Conservation (phyloP, 345 rosid genomes). For the Punica granatum region DNA sequence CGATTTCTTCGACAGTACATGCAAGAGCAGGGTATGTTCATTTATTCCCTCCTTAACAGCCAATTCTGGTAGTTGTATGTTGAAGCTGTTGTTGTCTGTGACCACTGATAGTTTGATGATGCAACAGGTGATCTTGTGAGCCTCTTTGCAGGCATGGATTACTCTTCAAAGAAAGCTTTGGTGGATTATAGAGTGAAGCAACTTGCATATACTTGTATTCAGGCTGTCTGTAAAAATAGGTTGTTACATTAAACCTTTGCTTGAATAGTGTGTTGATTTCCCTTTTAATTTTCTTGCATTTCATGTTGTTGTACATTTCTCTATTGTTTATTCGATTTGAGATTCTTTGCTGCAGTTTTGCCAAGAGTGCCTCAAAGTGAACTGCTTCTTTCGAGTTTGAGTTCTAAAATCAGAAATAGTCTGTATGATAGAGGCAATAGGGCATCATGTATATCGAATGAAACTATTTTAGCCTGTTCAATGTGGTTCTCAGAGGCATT, state of each 20-base stretch:
- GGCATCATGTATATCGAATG: background rate
- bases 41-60: background rate
- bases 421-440: background rate
- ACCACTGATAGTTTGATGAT: conserved; percentile 16
- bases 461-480: background rate
- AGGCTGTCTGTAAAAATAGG: conserved; percentile 82
- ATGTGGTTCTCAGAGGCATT: background rate
- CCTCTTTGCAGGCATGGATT: conserved; percentile 60
- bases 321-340: background rate
- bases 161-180: conserved; percentile 34
- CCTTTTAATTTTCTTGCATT: background rate
- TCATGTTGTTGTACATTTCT: background rate
- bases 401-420: background rate
- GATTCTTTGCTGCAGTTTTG: background rate
- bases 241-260: conserved; percentile 15
- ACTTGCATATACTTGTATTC: conserved; percentile 61
- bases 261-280: background rate
- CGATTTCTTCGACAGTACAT: conserved; percentile 42
- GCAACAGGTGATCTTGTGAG: conserved; percentile 60
- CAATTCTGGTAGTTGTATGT: background rate
- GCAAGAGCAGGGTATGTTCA: conserved; percentile 41
- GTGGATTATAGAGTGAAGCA: conserved; percentile 77
- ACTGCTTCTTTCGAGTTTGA: background rate
- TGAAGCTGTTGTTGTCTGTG: background rate
- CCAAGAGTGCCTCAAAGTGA: background rate